Conservation (phyloP, 306 rosid species). For the Begonia loranthoides region DNA sequence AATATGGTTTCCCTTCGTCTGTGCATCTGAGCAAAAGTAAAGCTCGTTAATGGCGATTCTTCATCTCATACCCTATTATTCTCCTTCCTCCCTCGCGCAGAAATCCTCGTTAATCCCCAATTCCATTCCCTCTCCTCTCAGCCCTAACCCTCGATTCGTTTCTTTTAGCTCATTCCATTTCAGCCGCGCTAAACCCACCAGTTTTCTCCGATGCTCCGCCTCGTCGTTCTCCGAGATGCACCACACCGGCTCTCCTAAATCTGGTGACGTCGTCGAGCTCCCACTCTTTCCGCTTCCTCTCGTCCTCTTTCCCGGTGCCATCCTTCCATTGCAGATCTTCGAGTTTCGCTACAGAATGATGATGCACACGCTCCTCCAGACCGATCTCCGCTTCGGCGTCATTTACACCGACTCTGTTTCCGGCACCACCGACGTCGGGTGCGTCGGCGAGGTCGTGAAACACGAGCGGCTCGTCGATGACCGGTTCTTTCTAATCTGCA, state of each 20-base stretch:
- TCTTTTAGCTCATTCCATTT: constrained; percentile 13
- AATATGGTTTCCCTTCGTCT: too few species aligned
- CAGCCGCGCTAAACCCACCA: constrained; percentile 18
- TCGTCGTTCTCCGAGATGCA: constrained; percentile 80
- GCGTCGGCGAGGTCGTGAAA: constrained; percentile 95
- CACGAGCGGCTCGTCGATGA: constrained; percentile 94
- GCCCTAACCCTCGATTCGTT: constrained; percentile 26
- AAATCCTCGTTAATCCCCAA: constrained; percentile 45
- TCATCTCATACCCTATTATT: constrained; percentile 54
- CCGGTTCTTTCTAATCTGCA: constrained; percentile 84
- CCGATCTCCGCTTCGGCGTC: constrained; percentile 97
- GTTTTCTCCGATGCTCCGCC: constrained; percentile 51
- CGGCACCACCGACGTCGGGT: constrained; percentile 74
- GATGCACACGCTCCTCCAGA: constrained; percentile 96
- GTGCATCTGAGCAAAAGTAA: too few species aligned
- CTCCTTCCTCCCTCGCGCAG: constrained; percentile 36
- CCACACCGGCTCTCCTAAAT: constrained; percentile 59
- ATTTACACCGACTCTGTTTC: constrained; percentile 64
- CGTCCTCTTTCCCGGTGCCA: constrained; percentile 92
- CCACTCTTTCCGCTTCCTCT: constrained; percentile 85
- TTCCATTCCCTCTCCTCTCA: constrained; percentile 13
- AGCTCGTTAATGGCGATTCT: constrained; percentile 47
- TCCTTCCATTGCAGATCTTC: constrained; percentile 94
- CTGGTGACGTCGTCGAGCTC: constrained; percentile 70
- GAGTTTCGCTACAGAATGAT: constrained; percentile 96